These are phyloP conservation scores for Plasmopara muralis DNA, from an alignment of 352 stramenopile species.

Conservation along the genomic window DNA sequence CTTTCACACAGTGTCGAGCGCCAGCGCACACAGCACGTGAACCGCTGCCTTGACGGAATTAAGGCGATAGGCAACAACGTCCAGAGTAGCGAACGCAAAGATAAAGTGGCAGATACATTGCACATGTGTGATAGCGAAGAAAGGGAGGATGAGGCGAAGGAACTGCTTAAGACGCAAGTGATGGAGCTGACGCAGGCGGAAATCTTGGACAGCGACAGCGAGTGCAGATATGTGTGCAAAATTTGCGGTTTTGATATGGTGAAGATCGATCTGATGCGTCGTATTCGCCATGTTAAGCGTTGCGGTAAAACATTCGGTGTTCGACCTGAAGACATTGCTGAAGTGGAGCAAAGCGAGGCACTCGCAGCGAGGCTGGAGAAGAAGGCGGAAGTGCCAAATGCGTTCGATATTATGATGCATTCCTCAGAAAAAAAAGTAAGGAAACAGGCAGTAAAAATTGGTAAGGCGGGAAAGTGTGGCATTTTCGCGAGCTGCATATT, in stretches of 20 bases:
- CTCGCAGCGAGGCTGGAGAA: slow-evolving; percentile 14
- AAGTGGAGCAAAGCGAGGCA: slow-evolving; percentile 22
- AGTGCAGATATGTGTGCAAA: slow-evolving; percentile 43
- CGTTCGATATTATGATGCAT: slow-evolving; percentile 55
- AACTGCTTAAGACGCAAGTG: slow-evolving; percentile 7
- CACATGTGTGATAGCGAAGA: neutral
- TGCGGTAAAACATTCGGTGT: slow-evolving; percentile 69
- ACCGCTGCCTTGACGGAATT: slow-evolving; percentile 49
- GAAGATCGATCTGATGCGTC: slow-evolving; percentile 27
- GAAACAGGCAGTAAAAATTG: slow-evolving; percentile 6
- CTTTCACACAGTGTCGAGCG: slow-evolving; percentile 66
- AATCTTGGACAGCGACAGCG: slow-evolving; percentile 8
- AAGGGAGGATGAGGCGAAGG: slow-evolving; percentile 2
- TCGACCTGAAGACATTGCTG: slow-evolving; percentile 36
- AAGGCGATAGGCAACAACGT: neutral
- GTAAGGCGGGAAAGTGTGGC: slow-evolving; percentile 1
- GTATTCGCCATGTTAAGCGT: slow-evolving; percentile 77
- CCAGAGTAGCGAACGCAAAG: slow-evolving; percentile 1
- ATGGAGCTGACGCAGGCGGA: slow-evolving; percentile 2
- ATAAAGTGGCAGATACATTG: neutral
- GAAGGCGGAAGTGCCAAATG: slow-evolving; percentile 22
- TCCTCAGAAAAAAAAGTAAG: slow-evolving; percentile 20
- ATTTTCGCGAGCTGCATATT: slow-evolving; percentile 1
- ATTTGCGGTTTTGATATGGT: slow-evolving; percentile 59
- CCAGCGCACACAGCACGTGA: slow-evolving; percentile 57